Conservation (phyloP, 805 yeast genomes). For the Dipodascopsis uninucleata region DNA sequence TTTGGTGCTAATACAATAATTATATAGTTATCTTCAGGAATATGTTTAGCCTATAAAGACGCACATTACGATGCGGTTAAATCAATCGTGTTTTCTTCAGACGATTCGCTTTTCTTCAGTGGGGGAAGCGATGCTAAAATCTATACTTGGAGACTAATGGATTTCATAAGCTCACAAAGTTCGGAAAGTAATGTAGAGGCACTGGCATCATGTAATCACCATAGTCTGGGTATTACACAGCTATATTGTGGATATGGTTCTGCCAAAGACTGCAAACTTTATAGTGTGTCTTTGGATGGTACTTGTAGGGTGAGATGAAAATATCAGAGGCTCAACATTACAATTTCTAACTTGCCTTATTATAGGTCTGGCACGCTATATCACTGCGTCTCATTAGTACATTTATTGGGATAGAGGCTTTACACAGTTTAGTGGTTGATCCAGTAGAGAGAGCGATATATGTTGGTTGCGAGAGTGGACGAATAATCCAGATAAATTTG, state of each 20-base stretch:
- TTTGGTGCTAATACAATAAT: not conserved
- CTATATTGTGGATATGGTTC: conserved; percentile 50
- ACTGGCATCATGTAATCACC: conserved; percentile 33
- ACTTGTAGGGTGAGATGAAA: conserved; percentile 42
- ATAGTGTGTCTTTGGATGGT: conserved; percentile 64
- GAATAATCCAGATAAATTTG: conserved; percentile 51
- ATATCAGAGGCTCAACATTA: too few relatives aligned
- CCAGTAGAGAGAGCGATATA: conserved; percentile 75
- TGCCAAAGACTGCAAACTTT: conserved; percentile 57
- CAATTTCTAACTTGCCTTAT: too few relatives aligned
- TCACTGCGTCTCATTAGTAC: conserved; percentile 55
- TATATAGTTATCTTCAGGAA: conserved; percentile 56
- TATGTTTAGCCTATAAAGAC: conserved; percentile 64
- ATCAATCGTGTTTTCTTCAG: conserved; percentile 53
- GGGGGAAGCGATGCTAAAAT: conserved; percentile 82
- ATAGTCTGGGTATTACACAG: conserved; percentile 49
- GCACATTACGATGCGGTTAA: conserved; percentile 80
- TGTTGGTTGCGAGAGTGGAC: conserved; percentile 45
- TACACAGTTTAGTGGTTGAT: conserved; percentile 61
- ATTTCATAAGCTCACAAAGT: conserved; percentile 46
- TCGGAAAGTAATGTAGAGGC: conserved; percentile 33
- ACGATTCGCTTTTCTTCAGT: conserved; percentile 64
- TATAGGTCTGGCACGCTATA: conserved; percentile 62
- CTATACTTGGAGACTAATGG: conserved; percentile 66
- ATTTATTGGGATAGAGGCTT: conserved; percentile 59